These are phyloP conservation scores for Tubosaeta sp. DNA, from an alignment of 768 basidiomycete genomes.

Conservation along the genomic window DNA sequence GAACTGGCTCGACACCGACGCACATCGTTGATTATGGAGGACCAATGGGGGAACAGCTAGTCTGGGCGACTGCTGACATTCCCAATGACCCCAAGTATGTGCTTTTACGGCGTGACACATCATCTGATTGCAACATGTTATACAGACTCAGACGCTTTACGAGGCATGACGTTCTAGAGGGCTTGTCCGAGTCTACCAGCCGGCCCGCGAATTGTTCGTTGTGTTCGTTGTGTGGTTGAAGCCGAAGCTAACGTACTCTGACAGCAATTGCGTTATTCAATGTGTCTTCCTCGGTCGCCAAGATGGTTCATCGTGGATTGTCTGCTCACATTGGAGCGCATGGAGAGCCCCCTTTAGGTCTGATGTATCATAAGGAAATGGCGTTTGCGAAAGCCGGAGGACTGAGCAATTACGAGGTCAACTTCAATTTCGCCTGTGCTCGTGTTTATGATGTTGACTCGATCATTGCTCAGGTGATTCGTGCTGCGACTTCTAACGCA, in stretches of 20 bases:
- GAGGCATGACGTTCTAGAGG: slow-evolving; percentile 61
- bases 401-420: slow-evolving; percentile 65
- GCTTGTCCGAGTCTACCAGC: slow-evolving; percentile 54
- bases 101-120: not conserved
- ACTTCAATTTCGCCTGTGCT: not conserved
- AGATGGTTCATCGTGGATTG: slow-evolving; percentile 63
- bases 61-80: slow-evolving; percentile 64
- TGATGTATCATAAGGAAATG: slow-evolving; percentile 79
- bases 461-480: slow-evolving; percentile 45
- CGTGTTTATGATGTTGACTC: not conserved
- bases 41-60: slow-evolving; percentile 56
- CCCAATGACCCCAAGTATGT: slow-evolving; percentile 66
- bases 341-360: slow-evolving; percentile 65
- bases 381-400: slow-evolving; percentile 60
- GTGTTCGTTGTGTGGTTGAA: not conserved
- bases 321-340: slow-evolving; percentile 68
- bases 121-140: not conserved
- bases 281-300: slow-evolving; percentile 61
- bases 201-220: slow-evolving; percentile 56
- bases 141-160: slow-evolving; percentile 58
- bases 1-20: slow-evolving; percentile 70
- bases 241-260: not conserved
- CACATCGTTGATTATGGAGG: slow-evolving; percentile 81
- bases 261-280: slow-evolving; percentile 65
- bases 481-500: slow-evolving; percentile 63